Conservation (phyloP, 768 basidiomycete species). For the Trametes cingulata region DNA sequence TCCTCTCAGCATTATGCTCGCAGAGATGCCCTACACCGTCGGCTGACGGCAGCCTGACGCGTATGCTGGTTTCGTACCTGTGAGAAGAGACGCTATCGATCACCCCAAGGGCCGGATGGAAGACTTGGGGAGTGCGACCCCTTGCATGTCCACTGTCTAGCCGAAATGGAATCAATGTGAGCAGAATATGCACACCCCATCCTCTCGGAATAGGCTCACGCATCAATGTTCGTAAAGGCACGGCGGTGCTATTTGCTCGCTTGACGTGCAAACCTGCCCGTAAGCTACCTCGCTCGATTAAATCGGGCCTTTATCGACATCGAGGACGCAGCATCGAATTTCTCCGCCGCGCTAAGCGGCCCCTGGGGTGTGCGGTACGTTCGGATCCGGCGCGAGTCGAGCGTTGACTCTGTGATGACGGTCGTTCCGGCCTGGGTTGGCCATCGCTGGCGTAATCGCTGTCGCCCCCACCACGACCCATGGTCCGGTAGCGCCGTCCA, state of each 20-base stretch:
- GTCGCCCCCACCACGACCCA: neutral
- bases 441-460: neutral
- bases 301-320: neutral
- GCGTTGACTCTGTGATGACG: neutral
- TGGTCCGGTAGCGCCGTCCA: conserved; percentile 1
- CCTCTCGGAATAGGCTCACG: no score
- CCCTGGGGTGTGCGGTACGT: neutral
- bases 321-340: neutral
- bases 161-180: neutral
- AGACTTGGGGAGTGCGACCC: neutral
- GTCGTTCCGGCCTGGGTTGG: neutral
- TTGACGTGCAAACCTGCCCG: neutral
- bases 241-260: neutral
- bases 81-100: conserved; percentile 1
- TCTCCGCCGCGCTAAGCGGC: neutral
- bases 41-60: neutral
- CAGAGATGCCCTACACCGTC: neutral
- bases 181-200: neutral
- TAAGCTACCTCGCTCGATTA: neutral
- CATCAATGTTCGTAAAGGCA: neutral
- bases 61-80: neutral
- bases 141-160: neutral
- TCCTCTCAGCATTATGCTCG: conserved; percentile 2
- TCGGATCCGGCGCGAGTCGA: neutral
- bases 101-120: neutral